Conservation (phyloP, 257 asterid genomes). For the Penstemon davidsonii region DNA sequence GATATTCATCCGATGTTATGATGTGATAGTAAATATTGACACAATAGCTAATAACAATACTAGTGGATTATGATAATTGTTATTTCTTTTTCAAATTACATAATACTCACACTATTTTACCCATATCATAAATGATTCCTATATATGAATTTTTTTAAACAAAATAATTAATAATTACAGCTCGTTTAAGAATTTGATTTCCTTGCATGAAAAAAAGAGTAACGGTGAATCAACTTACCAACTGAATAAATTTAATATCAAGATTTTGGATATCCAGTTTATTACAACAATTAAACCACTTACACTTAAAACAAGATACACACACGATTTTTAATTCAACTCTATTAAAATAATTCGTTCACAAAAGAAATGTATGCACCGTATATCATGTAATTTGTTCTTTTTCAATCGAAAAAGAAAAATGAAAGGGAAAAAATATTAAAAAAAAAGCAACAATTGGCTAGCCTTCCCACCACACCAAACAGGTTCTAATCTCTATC, state of each 20-base stretch:
- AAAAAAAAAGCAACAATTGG: slow-evolving; percentile 14
- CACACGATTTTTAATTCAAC: too few species aligned
- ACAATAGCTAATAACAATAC: too few species aligned
- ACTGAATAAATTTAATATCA: neutral
- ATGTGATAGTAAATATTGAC: too few species aligned
- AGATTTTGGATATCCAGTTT: neutral
- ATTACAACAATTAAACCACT: neutral
- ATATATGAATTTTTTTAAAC: too few species aligned
- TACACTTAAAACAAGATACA: too few species aligned
- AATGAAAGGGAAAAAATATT: slow-evolving; percentile 3
- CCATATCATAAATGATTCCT: neutral
- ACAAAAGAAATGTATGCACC: too few species aligned
- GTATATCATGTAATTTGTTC: too few species aligned
- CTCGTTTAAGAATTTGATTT: neutral
- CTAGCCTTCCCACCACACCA: slow-evolving; percentile 35
- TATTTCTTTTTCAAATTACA: too few species aligned
- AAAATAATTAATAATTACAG: too few species aligned
- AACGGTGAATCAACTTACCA: neutral
- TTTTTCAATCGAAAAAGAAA: neutral
- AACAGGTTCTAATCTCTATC: slow-evolving; percentile 42
- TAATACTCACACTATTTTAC: neutral
- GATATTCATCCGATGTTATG: too few species aligned
- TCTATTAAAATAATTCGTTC: too few species aligned
- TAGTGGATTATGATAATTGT: too few species aligned
- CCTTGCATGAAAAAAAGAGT: neutral